Conservation (phyloP, 2,329 filamentous ascomycete genomes). For the Penicillium sp. region DNA sequence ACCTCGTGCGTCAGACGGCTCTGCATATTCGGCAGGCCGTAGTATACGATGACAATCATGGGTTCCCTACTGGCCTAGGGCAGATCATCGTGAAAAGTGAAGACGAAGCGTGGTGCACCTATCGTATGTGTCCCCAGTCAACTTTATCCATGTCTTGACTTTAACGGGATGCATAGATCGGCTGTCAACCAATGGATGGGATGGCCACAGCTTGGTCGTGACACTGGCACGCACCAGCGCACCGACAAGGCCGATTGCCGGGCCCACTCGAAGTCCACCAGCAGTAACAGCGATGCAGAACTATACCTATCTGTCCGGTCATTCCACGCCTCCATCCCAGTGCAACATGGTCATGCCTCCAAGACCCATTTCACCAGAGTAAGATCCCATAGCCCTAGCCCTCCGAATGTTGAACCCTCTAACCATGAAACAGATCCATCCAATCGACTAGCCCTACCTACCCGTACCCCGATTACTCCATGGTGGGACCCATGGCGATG, state of each 20-base stretch:
- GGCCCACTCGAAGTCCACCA: slow-evolving; percentile 39
- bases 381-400: slow-evolving; percentile 8
- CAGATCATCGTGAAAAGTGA: slow-evolving; percentile 46
- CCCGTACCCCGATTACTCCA: slow-evolving; percentile 26
- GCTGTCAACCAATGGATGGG: slow-evolving; percentile 42
- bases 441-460: slow-evolving; percentile 22
- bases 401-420: background rate
- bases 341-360: slow-evolving; percentile 31
- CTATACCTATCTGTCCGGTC: slow-evolving; percentile 30
- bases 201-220: slow-evolving; percentile 42
- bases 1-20: slow-evolving; percentile 43
- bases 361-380: slow-evolving; percentile 38
- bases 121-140: slow-evolving; percentile 25
- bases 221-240: slow-evolving; percentile 40
- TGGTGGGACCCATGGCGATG: slow-evolving; percentile 24
- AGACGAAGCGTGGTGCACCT: slow-evolving; percentile 44
- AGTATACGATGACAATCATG: slow-evolving; percentile 43
- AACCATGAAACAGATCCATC: slow-evolving; percentile 17
- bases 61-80: slow-evolving; percentile 41
- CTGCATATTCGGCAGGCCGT: slow-evolving; percentile 44
- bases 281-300: slow-evolving; percentile 26
- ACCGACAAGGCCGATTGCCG: slow-evolving; percentile 41
- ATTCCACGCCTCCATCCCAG: slow-evolving; percentile 32
- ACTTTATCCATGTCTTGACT: background rate
- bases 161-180: slow-evolving; percentile 32